Base-by-base conservation (phyloP, 2,329 filamentous ascomycete genomes). In the Zymoseptoria crescenta region DNA sequence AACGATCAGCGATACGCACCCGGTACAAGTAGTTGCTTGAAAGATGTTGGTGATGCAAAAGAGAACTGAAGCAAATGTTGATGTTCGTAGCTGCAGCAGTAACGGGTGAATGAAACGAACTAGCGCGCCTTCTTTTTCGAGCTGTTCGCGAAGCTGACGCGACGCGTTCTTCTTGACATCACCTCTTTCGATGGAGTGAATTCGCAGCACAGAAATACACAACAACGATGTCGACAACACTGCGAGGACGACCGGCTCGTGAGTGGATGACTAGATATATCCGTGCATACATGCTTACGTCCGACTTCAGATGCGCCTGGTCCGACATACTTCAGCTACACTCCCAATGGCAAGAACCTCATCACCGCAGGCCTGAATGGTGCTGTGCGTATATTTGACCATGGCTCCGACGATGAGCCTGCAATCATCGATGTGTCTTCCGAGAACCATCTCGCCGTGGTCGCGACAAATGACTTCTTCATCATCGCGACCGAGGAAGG, bases 351-450 rank as follows among this genome's bases (percentile, higher is more conserved):
- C 62, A 83, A 82, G 66, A 89, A 88, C 68, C 81, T 99, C 59
- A 85, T 97, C 65, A 97, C 94, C 9, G 92, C 91, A 61, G 94
- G 94, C 64, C 88, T 90, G 60, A 96, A 97, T 77, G 95, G 95
- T 70, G 91, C 90, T 7, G 91, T 96, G 69, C 89, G 95, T 54
- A 84, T 97, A 54, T 99, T 96, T 78, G 89, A 87, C 66, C 94
- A 92, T 13, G 91, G 90, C 61, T 94, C 88, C 48, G 89, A 96
- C 76, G 92, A 91, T 67, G 94, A 99, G 73, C 94, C 95, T 8
- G 86, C 84, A 59, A 96, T 93, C 59, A 87, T 99, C 58, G 93
- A 97, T 72, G 91, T 96, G 64, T 91, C 88, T 57, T 88, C 88
- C 61, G 93, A 96, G 67, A 87, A 89, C 64, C 96, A 96, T 70